Base-by-base conservation (phyloP, 164 flowering plant species). In the Buxus sempervirens region DNA sequence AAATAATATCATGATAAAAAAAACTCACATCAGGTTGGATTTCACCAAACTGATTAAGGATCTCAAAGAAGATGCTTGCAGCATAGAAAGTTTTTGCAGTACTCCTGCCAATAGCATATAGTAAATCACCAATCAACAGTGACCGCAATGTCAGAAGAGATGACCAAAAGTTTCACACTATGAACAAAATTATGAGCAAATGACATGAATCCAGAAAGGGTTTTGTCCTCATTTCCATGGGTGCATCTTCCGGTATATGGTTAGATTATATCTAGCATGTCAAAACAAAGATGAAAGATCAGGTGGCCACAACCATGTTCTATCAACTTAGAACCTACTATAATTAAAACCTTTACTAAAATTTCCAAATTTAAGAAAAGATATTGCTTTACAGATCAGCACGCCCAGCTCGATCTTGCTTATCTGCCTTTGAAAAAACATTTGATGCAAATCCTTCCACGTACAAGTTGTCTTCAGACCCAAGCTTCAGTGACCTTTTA, bases 1-100 rank as follows among this genome's bases (percentile, higher is more conserved):
- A 65, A 60, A 9, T 12, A 59, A 23, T 49, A 63, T 32, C 26
- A 51, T 41, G 21, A 64, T 28, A 24, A 42, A 56, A 42, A 56
- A 69, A 68, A 84, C 97, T 83, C 77, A 95, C 97, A 78, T 95
- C 97, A 75, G 97, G 93, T 77, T 80, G 91, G 79, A 89, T 80
- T 62, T 84, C 83, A 67, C 99, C 99, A 79, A 92, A 95, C 80
- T 92, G 99, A 71, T 81, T 89, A 49, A 95, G 77, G 69, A 92
- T 89, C 85, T 95, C 99, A 82, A 89, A 92, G 81, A 95, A 95
- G 69, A 95, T 89, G 82, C 99, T 95, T 27, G 99, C 99, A 48
- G 99, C 99, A 82, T 95, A 95, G 70, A 95, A 95, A 14, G 97
- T 90, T 78, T 92, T 95, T 49, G 97, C 98, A 61, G 97, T 94